Conservation (phyloP, 2,329 filamentous ascomycete genomes). For the Aspergillus spinulosporus region DNA sequence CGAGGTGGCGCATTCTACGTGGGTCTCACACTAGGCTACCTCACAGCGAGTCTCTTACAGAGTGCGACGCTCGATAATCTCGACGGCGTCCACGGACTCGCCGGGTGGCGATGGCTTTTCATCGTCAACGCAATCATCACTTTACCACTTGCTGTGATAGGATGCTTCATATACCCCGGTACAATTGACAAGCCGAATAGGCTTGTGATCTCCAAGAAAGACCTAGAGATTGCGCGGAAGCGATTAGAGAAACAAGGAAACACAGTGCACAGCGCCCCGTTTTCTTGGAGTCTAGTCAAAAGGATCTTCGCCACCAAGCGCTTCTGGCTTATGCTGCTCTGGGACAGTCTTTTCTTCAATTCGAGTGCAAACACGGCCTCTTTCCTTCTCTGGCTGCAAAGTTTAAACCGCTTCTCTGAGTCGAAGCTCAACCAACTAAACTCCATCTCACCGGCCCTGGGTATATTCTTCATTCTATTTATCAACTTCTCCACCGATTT, state of each 20-base stretch:
- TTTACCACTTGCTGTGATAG: conserved; percentile 26
- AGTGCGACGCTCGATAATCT: conserved; percentile 27
- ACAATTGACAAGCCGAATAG: conserved; percentile 24
- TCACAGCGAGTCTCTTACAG: conserved; percentile 28
- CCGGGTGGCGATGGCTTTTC: conserved; percentile 33
- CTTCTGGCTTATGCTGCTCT: conserved; percentile 32
- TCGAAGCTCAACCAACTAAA: neutral
- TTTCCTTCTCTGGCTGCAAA: conserved; percentile 42
- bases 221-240: conserved; percentile 25
- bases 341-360: conserved; percentile 10
- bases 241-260: conserved; percentile 38
- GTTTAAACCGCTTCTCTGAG: conserved; percentile 27
- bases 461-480: conserved; percentile 5
- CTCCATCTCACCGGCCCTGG: neutral
- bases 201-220: conserved; percentile 27
- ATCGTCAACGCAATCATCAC: conserved; percentile 31
- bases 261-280: neutral
- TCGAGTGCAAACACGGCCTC: conserved; percentile 2
- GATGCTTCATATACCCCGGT: conserved; percentile 26
- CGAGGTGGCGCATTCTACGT: conserved; percentile 28
- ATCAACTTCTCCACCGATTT: conserved; percentile 6
- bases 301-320: conserved; percentile 43
- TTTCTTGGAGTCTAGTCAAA: conserved; percentile 34
- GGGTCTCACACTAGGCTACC: conserved; percentile 21
- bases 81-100: conserved; percentile 24